Conservation (phyloP, 2,329 filamentous ascomycete species). For the Xenoacremonium recifei region DNA sequence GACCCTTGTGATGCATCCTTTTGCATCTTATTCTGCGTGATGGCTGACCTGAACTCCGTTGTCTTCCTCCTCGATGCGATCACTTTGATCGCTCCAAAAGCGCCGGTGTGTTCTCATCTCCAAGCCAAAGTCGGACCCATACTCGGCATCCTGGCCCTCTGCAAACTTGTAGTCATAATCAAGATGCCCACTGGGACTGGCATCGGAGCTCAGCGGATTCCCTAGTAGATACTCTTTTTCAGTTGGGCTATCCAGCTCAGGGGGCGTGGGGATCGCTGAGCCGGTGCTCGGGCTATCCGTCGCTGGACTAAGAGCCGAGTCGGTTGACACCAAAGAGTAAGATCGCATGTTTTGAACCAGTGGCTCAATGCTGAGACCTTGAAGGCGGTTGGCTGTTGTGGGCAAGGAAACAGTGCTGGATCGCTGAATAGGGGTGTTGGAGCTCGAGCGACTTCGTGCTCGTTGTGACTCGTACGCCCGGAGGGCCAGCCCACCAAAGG, state of each 20-base stretch:
- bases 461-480: conserved; percentile 28
- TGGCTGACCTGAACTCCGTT: conserved; percentile 22
- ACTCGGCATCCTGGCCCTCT: conserved; percentile 31
- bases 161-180: conserved; percentile 31
- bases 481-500: conserved; percentile 38
- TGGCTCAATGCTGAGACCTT: conserved; percentile 15
- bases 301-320: conserved; percentile 34
- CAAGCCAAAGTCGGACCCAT: conserved; percentile 31
- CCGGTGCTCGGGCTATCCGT: conserved; percentile 35
- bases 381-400: conserved; percentile 17
- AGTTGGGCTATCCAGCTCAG: conserved; percentile 33
- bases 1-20: too few species aligned
- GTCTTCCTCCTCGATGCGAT: conserved; percentile 38
- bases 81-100: conserved; percentile 32
- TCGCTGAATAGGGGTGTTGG: conserved; percentile 18
- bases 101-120: conserved; percentile 36
- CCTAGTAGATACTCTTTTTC: conserved; percentile 25
- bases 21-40: conserved; percentile 17
- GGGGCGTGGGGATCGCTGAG: conserved; percentile 36
- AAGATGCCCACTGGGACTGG: conserved; percentile 12
- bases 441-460: conserved; percentile 19
- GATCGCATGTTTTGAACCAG: conserved; percentile 21
- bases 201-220: conserved; percentile 14
- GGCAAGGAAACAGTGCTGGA: conserved; percentile 21
- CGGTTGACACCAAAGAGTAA: conserved; percentile 34